phyloP scores from a whole-genome alignment of 371 early-diverging fungal genomes.

The Catenaria anguillulae region DNA sequence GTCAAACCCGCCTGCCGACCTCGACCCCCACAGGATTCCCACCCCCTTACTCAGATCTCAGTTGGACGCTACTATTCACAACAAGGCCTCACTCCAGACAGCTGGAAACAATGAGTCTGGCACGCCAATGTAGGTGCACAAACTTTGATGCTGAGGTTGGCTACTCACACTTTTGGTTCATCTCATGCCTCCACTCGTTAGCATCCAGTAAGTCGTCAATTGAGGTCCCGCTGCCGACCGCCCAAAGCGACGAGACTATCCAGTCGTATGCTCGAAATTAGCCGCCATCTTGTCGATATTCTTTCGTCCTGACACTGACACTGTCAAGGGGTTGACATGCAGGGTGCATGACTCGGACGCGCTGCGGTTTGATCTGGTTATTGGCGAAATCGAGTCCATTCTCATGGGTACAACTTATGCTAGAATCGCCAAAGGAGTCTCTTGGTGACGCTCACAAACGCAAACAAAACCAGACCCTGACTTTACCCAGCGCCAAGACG shows the following conservation, averaged over 20 bases:
- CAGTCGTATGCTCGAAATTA: neutral
- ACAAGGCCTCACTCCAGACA: no score
- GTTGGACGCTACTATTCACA: no score
- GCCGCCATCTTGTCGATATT: neutral
- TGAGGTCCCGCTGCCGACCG: neutral
- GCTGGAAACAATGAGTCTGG: neutral
- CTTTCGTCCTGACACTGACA: neutral
- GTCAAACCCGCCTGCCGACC: no score
- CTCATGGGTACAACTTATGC: constrained; percentile 18
- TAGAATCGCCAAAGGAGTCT: neutral
- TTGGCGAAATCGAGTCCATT: constrained; percentile 27
- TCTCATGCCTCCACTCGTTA: neutral
- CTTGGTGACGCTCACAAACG: no score
- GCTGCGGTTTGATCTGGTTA: constrained; percentile 19
- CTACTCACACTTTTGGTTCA: neutral
- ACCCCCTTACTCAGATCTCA: no score
- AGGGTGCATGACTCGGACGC: neutral
- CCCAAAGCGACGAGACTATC: neutral
- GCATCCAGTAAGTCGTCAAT: neutral
- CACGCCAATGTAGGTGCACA: neutral
- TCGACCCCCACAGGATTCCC: no score
- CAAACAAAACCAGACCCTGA: constrained; percentile 19
- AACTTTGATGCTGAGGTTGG: neutral
- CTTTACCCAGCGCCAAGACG: constrained; percentile 19
- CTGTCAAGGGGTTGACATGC: neutral